A percentile compares a stretch with the other conserved stretches of the same genome.
These are phyloP conservation scores for Malus asiatica DNA, from an alignment of 306 rosid species.

Conservation along the genomic window DNA sequence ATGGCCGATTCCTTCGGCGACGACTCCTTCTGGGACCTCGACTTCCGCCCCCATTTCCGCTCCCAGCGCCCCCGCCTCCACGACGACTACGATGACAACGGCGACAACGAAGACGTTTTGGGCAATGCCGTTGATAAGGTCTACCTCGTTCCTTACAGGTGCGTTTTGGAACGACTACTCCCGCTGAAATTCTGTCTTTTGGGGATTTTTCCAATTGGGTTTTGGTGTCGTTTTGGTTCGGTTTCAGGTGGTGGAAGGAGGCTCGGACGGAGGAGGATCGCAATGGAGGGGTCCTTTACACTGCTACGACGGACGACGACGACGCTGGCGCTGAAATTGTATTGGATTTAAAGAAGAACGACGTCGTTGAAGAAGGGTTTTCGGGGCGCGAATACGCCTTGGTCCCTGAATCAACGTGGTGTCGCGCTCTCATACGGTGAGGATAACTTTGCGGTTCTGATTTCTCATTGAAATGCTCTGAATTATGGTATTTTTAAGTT, in stretches of 20 bases:
- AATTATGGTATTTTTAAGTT: background rate
- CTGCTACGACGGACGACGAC: conserved; percentile 24
- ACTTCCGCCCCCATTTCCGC: conserved; percentile 26
- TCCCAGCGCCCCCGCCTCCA: conserved; percentile 46
- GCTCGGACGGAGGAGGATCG: conserved; percentile 33
- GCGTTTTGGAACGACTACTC: background rate
- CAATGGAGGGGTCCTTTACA: conserved; percentile 47
- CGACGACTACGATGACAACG: conserved; percentile 32
- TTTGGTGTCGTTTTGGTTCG: conserved; percentile 2
- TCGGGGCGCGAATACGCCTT: conserved; percentile 62
- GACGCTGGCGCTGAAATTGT: conserved; percentile 37
- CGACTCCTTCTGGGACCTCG: conserved; percentile 39
- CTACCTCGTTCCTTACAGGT: conserved; percentile 66
- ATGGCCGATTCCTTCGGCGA: conserved; percentile 36
- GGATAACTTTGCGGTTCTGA: background rate
- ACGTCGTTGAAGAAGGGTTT: conserved; percentile 33
- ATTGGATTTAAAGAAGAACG: conserved; percentile 46
- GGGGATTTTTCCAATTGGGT: background rate
- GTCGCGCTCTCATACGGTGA: conserved; percentile 65
- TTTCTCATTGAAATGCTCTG: background rate
- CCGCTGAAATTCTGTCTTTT: background rate
- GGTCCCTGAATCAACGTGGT: conserved; percentile 66
- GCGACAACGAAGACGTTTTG: conserved; percentile 2
- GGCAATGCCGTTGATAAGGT: conserved; percentile 31
- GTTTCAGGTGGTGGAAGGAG: conserved; percentile 78